Base-by-base conservation (phyloP, 1,284 basidiomycete genomes). In the Ceratobasidium sp. region DNA sequence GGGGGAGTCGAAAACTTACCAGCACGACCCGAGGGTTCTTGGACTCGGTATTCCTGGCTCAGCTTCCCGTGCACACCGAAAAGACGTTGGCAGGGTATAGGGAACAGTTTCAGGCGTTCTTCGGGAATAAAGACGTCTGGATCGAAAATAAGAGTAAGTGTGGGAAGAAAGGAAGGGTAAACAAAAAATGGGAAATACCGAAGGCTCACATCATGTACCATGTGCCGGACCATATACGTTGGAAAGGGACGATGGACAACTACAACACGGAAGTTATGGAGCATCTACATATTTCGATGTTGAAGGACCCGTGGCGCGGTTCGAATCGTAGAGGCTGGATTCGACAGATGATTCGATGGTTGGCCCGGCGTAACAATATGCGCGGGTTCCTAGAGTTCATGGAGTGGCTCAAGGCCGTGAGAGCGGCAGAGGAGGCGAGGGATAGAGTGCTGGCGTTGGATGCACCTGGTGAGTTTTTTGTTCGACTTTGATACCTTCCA, bases 201-300 rank as follows among this genome's bases (percentile, higher is more conserved):
- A 66, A 66, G 44, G 20, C 44, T 42, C 64, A 66, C 28, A 66
- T 66, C 64, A 20, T 66, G 12, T 20, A 42, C n/a, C 64, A 66
- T 66, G 20, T 66, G 20, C 40, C 44, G 20, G 64, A 66, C 17
- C 64, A 66, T 28, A 28, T 66, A n/a, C 64, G 38, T 17, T 48
- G 13, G 23, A 66, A 66, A 42, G 64, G 64, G n/a, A 42, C 64
- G 42, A 48, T 48, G 40, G 64, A 66, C 42, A 66, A 66, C 64
- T 66, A 66, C 64, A 44, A 42, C 20, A 66, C 64, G 28, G 64
- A 66, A 48, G 44, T 28, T 42, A 66, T 66, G 64, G 64, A 66
- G 64, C 64, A 48, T 26, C 44, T 66, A 6, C 64, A 66, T 42
- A 44, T 44, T n/a, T n/a, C n/a, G 20, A 44, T 66, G 40, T n/a